phyloP scores from a whole-genome alignment of 208 protist species.

The Porcisia hertigi region DNA sequence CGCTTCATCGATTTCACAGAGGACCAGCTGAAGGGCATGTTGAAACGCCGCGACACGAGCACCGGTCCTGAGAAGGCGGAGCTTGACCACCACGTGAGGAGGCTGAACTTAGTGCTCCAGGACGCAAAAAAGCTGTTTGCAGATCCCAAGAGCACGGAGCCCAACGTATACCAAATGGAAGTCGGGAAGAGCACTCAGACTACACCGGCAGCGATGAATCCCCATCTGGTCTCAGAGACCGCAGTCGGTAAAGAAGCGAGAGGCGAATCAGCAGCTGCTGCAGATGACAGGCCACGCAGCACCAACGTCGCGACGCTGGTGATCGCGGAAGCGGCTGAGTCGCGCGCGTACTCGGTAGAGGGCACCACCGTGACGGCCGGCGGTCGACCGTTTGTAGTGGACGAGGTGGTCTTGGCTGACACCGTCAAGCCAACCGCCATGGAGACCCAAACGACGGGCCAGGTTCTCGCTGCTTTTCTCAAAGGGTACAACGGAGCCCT shows the following conservation, averaged over 20 bases:
- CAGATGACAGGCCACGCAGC: conserved; percentile 19
- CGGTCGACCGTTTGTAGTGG: conserved; percentile 35
- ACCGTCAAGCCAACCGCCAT: conserved; percentile 20
- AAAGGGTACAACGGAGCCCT: conserved; percentile 60
- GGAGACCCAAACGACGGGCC: conserved; percentile 28
- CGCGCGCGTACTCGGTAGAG: conserved; percentile 29
- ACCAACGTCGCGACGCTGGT: conserved; percentile 36
- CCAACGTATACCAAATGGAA: conserved; percentile 43
- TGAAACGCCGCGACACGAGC: conserved; percentile 26
- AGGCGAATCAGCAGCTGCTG: background rate
- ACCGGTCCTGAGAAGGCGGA: conserved; percentile 28
- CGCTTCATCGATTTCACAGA: conserved; percentile 64
- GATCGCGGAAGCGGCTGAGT: conserved; percentile 26
- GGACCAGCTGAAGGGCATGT: conserved; percentile 26
- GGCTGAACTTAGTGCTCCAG: conserved; percentile 36
- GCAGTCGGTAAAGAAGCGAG: background rate
- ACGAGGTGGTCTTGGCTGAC: conserved; percentile 38
- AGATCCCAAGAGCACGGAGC: conserved; percentile 38
- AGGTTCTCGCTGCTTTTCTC: conserved; percentile 38
- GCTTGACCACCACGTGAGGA: conserved; percentile 30
- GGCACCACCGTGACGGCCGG: conserved; percentile 26
- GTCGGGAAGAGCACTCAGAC: background rate
- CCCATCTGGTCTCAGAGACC: background rate
- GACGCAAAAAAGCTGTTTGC: conserved; percentile 42
- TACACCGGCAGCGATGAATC: background rate